A percentile compares a stretch with the other conserved stretches of the same genome.
Conservation (phyloP, 139 green algal species). For the Zygnema circumcarinatum region DNA sequence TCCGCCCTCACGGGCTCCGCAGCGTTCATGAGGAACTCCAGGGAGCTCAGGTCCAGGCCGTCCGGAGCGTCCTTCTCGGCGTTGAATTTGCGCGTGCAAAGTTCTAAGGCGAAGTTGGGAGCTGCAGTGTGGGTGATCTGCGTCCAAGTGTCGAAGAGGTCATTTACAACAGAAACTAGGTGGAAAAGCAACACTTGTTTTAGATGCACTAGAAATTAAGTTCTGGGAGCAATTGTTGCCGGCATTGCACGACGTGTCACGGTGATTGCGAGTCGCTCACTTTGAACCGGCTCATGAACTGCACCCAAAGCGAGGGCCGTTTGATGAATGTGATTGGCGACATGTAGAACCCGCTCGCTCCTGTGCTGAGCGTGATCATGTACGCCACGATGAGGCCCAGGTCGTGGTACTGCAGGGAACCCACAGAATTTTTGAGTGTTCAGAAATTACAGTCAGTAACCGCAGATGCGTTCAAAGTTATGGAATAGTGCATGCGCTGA, state of each 20-base stretch:
- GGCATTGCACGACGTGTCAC: neutral
- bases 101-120: conserved; percentile 53
- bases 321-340: conserved; percentile 51
- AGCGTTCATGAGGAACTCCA: conserved; percentile 43
- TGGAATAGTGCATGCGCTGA: neutral
- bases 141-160: neutral
- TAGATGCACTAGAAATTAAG: neutral
- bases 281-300: conserved; percentile 40
- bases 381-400: conserved; percentile 62
- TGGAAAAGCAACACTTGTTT: neutral
- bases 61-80: neutral
- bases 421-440: neutral
- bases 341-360: conserved; percentile 30
- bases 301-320: conserved; percentile 29
- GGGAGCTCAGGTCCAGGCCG: conserved; percentile 32
- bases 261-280: neutral
- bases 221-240: neutral
- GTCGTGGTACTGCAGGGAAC: conserved; percentile 65
- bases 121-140: conserved; percentile 54
- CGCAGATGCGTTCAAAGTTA: neutral
- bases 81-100: conserved; percentile 23
- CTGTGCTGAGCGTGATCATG: conserved; percentile 4
- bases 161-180: neutral
- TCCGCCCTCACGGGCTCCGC: conserved; percentile 38
- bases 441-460: neutral